Conservation (phyloP, 345 rosid genomes). For the Brassica napus region DNA sequence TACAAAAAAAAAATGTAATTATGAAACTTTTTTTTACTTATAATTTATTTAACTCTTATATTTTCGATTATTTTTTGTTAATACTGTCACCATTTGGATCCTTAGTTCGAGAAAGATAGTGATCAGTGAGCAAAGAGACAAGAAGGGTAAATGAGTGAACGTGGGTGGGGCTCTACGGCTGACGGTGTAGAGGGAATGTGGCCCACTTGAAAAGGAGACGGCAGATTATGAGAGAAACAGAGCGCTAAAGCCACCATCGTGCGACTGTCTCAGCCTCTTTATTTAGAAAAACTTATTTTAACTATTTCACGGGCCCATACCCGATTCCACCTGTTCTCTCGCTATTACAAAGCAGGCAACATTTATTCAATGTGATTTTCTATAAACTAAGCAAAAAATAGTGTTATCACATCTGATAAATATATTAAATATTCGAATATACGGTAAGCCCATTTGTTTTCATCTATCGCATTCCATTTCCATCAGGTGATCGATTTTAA, state of each 20-base stretch:
- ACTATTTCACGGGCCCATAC: slow-evolving; percentile 20
- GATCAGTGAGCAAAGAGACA: slow-evolving; percentile 24
- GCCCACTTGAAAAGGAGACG: slow-evolving; percentile 21
- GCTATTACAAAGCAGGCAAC: slow-evolving; percentile 5
- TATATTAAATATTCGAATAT: not conserved
- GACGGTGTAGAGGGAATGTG: slow-evolving; percentile 4
- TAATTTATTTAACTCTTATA: not conserved
- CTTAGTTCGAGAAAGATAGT: not conserved
- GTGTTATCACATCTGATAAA: not conserved
- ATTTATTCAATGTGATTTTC: slow-evolving; percentile 2
- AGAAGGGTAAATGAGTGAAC: slow-evolving; percentile 21
- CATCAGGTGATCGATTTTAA: not conserved
- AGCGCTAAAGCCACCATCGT: slow-evolving; percentile 31
- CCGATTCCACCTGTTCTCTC: slow-evolving; percentile 24
- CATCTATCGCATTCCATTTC: not conserved
- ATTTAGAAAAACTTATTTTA: not conserved
- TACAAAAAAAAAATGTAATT: not conserved
- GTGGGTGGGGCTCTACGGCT: slow-evolving; percentile 27
- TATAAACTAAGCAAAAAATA: not conserved
- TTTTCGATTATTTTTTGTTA: not conserved
- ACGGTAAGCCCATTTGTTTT: not conserved
- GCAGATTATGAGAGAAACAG: slow-evolving; percentile 23
- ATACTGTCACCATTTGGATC: not conserved
- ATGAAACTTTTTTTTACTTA: not conserved
- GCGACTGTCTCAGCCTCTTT: slow-evolving; percentile 16